These are phyloP conservation scores for Camellia japonica DNA, from an alignment of 148 eudicot genomes.

Conservation along the genomic window DNA sequence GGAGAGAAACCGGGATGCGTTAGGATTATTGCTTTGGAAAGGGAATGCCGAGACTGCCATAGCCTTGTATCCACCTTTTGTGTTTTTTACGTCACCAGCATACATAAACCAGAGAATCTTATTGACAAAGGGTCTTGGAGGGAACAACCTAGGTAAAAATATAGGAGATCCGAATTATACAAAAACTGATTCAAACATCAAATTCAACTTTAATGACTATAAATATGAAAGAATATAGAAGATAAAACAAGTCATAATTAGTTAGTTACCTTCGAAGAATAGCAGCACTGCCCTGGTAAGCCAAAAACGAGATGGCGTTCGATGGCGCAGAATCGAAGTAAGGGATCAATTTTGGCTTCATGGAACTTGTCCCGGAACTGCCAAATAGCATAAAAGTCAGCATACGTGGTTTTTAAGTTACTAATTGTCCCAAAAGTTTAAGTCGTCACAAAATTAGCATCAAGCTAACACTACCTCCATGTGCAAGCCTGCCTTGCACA, in stretches of 20 bases:
- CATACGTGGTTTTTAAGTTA: too few relatives aligned
- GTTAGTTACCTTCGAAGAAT: constrained; percentile 25
- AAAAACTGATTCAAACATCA: neutral
- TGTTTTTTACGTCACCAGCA: constrained; percentile 17
- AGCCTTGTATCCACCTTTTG: constrained; percentile 15
- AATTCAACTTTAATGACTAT: neutral
- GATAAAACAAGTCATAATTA: neutral
- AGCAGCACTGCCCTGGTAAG: constrained; percentile 21
- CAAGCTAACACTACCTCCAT: too few relatives aligned
- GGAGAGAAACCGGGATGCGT: constrained; percentile 26
- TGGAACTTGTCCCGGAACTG: constrained; percentile 44
- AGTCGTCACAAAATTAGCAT: too few relatives aligned
- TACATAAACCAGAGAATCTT: constrained; percentile 19
- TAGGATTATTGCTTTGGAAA: constrained; percentile 19
- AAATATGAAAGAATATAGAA: neutral
- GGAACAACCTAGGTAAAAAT: constrained; percentile 12
- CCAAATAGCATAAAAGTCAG: neutral
- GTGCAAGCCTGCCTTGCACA: too few relatives aligned
- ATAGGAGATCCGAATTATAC: neutral
- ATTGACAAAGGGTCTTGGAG: constrained; percentile 10
- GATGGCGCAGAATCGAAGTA: constrained; percentile 34
- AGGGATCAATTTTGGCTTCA: constrained; percentile 44
- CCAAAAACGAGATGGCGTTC: constrained; percentile 20
- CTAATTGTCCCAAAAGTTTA: too few relatives aligned
- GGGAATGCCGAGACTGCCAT: constrained; percentile 29